Evolutionary conservation across 202 grass and related monocot species (phyloP), one percentile per base, ranked within the genome.

Genomic region (Elaeis oleifera): DNA sequence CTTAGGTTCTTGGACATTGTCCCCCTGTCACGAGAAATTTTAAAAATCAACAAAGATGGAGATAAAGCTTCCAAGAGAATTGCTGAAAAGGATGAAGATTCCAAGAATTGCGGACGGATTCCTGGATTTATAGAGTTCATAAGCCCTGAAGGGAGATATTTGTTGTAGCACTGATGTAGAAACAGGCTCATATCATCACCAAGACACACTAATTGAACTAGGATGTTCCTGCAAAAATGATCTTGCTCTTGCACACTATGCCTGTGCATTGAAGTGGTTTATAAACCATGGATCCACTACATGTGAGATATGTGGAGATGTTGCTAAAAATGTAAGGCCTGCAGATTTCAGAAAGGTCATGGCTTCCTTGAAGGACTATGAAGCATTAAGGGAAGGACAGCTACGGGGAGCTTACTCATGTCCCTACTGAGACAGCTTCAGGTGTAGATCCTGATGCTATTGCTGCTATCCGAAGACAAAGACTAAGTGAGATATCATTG

Each of bases 221-320:
- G 92, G 92, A 22, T 97, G 92, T 60, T 92, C 88, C 22, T 97
- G 92, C 77, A 97, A 89, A 71, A 91, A 92, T 17, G 92, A 97
- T 52, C 84, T 97, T 25, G 78, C 88, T 14, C 81, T 89, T 36
- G 81, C 69, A 3, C 92, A 92, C 31, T 97, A 97, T 55, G 81
- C 92, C 25, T 97, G 92, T 53, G 92, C 88, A 6, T 67, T 97
- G 18, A 97, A 97, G 75, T 97, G 92, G 92, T 97, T 97, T 49
- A 62, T 97, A 54, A 91, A 55, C 69, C 92, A 86, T 64, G 92
- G 92, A 20, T 97, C 84, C 50, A 89, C 88, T 5, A 59, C 76
- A 18, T 97, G 92, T 1, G 92, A 97, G 79, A 97, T 97, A 23
- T 97, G 92, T 14, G 88, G 72, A 54, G 64, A 51, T 60, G 71